These are phyloP conservation scores for Colletotrichum acutatum DNA, from an alignment of 2,329 filamentous ascomycete genomes.

Conservation along the genomic window DNA sequence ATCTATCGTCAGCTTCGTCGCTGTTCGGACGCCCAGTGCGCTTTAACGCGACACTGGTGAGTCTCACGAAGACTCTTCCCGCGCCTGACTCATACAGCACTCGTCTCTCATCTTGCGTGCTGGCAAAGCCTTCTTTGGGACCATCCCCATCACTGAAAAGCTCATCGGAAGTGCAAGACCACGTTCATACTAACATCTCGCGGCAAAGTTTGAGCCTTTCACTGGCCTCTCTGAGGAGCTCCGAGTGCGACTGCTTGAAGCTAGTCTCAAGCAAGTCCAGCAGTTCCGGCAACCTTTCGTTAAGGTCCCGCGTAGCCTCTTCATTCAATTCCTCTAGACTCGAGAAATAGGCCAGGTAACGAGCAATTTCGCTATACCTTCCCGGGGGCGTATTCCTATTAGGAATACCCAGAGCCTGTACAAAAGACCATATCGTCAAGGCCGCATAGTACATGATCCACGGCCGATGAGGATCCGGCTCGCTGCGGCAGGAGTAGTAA, in stretches of 20 bases:
- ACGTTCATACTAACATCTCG: constrained; percentile 51
- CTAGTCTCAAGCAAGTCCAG: constrained; percentile 56
- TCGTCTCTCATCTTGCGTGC: background rate
- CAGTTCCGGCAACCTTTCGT: constrained; percentile 60
- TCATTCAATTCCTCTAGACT: constrained; percentile 76
- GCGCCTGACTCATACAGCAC: background rate
- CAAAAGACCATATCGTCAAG: constrained; percentile 89
- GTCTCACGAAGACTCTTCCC: too few species aligned
- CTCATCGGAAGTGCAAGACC: background rate
- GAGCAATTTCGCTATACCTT: constrained; percentile 47
- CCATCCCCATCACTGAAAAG: background rate
- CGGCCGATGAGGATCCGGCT: constrained; percentile 84
- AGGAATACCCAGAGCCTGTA: constrained; percentile 74
- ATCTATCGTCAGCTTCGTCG: background rate
- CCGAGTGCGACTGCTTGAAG: constrained; percentile 62
- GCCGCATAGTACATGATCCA: constrained; percentile 93
- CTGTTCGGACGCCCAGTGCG: too few species aligned
- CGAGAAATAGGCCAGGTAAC: constrained; percentile 71
- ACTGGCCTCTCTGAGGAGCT: constrained; percentile 82
- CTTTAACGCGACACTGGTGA: too few species aligned
- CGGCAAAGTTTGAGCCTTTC: constrained; percentile 78
- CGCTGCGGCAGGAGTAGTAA: constrained; percentile 79
- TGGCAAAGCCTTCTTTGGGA: background rate
- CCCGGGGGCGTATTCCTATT: constrained; percentile 25
- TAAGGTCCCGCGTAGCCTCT: constrained; percentile 74